Base-by-base conservation (phyloP, 2,329 filamentous ascomycete species). In the Diaporthe sp. region DNA sequence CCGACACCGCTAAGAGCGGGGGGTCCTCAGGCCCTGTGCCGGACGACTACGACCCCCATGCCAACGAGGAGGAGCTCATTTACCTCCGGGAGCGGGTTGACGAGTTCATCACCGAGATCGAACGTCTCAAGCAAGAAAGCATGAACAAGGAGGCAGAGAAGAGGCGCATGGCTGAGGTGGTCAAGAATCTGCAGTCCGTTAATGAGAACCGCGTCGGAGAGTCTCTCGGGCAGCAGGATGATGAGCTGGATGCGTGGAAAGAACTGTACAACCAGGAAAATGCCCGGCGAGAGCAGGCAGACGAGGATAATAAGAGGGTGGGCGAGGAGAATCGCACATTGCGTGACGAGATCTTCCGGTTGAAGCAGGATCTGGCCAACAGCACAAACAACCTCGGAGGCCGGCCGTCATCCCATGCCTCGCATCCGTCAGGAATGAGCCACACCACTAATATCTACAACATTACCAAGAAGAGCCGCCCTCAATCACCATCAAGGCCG, bases 311-410 rank as follows among this genome's bases (percentile, higher is more conserved):
- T 78, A 92, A 92, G 77, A 92, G 89, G 78, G 30, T 75, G 37
- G 96, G 98, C 78, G 94, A 97, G 50, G 96, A 98, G 77, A 96
- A 96, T 78, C 92, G 92, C 77, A 92, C 89, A 78, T 89, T 98
- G 22, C 92, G 94, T 9, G 95, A 98, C 73, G 96, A 99, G 80
- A 85, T 97, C 4, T 93, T 94, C 79, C 92, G 93, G 35, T 82
- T 97, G 55, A 91, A 90, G 81, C 90, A 90, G 75, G 91, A 92
- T 69, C 80, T 89, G 55, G 84, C 85, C 58, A 79, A 77, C 68
- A 77, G 75, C n/a, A 76, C 74, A 3, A 63, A 27, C 66, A 72
- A 73, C 37, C 75, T 77, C 32, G 78, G 79, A 7, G 79, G 72
- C 9, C 66, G 51, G 39, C 66, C 72, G 9, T 66, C 74, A 32